Evolutionary conservation across 2,329 filamentous ascomycete species (phyloP).

Genomic region (Ascochyta pisi): DNA sequence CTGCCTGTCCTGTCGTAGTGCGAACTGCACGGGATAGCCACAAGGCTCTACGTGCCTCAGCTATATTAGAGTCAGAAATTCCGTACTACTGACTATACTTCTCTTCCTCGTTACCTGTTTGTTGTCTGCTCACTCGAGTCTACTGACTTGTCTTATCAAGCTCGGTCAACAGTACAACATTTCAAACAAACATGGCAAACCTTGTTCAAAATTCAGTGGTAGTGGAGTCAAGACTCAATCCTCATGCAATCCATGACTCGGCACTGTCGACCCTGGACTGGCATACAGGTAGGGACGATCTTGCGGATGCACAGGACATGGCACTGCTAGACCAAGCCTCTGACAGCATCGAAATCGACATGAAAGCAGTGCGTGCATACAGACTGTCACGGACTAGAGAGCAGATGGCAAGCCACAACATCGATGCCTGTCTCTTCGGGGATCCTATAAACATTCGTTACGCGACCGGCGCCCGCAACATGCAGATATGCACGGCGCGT

Average conservation of each 20-base stretch:
- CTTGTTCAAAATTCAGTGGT: background rate
- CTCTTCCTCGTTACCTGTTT: background rate
- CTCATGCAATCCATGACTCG: background rate
- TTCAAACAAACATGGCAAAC: background rate
- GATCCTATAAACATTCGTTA: too few species aligned
- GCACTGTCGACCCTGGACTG: background rate
- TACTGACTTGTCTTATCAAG: background rate
- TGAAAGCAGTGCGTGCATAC: too few species aligned
- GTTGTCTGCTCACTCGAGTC: background rate
- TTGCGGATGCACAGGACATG: too few species aligned
- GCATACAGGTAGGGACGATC: too few species aligned
- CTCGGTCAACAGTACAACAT: background rate
- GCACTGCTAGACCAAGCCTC: too few species aligned
- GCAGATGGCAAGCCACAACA: too few species aligned
- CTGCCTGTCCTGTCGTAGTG: background rate
- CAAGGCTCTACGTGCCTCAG: background rate
- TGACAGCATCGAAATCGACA: too few species aligned
- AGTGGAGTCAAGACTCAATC: constrained; percentile 1
- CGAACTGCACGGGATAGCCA: background rate
- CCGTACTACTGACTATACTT: background rate
- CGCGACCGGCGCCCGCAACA: too few species aligned
- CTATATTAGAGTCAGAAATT: background rate
- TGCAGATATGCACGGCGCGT: too few species aligned
- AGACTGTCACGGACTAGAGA: too few species aligned
- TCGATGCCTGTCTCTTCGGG: too few species aligned